Base-by-base conservation (phyloP, 2,329 filamentous ascomycete species). In the Akanthomyces lecanii region DNA sequence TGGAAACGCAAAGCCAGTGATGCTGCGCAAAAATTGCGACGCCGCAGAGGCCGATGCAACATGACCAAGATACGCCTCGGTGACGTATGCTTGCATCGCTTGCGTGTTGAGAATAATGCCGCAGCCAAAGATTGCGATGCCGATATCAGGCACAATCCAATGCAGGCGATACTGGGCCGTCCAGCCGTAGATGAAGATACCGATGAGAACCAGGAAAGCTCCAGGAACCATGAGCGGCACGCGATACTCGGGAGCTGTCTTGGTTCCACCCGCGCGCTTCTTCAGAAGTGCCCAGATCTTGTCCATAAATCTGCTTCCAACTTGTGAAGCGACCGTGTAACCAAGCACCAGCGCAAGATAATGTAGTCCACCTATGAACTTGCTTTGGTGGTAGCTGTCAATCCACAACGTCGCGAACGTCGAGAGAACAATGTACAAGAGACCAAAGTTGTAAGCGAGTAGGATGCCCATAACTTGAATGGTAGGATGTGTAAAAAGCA, bases 61-160 rank as follows among this genome's bases (percentile, higher is more conserved):
- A 18, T 62, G 52, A 5, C 52, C 51, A 3, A 62, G 56, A 16
- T 57, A 64, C 38, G 67, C 66, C 30, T 66, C 55, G 42, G 68
- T 67, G 18, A 65, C 61, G 62, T 87, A 87, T 0, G 83, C 84
- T 56, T 80, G 77, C 40, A 83, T 76, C 2, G 80, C 81, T 68
- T 82, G 80, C 56, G 84, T 83, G 0, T 79, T 73, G 11, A 82
- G 76, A 52, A 85, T 80, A 67, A 79, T 81, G 1, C 84, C 83
- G 5, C 78, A 74, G 0, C 80, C 80, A 63, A 87, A 82, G n/a
- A 85, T 75, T 0, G 73, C 71, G 1, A 80, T 81, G 2, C 85
- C 85, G 28, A 87, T 77, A 53, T 87, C 85, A 0, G 85, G 83
- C 5, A 84, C 77, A 23, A 86, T 80, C 82, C 82, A 88, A 67